These are phyloP conservation scores for Phaeophleospora eucalypticola DNA, from an alignment of 2,329 filamentous ascomycete genomes.

Conservation along the genomic window DNA sequence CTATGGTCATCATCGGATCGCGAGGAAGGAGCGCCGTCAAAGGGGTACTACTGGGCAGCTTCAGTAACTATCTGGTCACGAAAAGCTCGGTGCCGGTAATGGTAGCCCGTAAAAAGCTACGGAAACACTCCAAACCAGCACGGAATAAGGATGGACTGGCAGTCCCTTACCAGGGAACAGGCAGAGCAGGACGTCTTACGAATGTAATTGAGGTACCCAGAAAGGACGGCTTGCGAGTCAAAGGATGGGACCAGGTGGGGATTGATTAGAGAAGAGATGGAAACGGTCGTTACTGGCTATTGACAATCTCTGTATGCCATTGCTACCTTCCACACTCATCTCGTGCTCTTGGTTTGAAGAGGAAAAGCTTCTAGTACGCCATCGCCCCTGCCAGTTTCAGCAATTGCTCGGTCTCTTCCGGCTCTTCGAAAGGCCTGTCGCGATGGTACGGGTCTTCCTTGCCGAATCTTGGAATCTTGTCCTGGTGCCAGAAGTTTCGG, in stretches of 20 bases:
- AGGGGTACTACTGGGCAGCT: slow-evolving; percentile 89
- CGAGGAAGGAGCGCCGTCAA: slow-evolving; percentile 88
- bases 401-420: slow-evolving; percentile 15
- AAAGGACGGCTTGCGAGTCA: slow-evolving; percentile 28
- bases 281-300: too few relatives aligned
- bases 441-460: slow-evolving; percentile 13
- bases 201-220: slow-evolving; percentile 34
- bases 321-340: too few relatives aligned
- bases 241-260: slow-evolving; percentile 34
- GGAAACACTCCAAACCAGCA: slow-evolving; percentile 65
- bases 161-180: slow-evolving; percentile 31
- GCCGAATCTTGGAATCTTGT: slow-evolving; percentile 9
- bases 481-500: slow-evolving; percentile 11
- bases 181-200: slow-evolving; percentile 27
- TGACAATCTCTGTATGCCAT: too few relatives aligned
- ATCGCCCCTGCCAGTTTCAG: slow-evolving; percentile 14
- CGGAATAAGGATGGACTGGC: slow-evolving; percentile 30
- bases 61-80: slow-evolving; percentile 94
- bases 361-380: slow-evolving; percentile 4
- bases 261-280: slow-evolving; percentile 25
- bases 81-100: slow-evolving; percentile 97
- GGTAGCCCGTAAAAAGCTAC: slow-evolving; percentile 86
- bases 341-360: too few relatives aligned
- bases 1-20: slow-evolving; percentile 87
- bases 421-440: slow-evolving; percentile 14